A percentile compares a stretch with the other conserved stretches of the same genome.
phyloP scores from a whole-genome alignment of 495 filamentous ascomycete genomes.

The Neurospora africana region DNA sequence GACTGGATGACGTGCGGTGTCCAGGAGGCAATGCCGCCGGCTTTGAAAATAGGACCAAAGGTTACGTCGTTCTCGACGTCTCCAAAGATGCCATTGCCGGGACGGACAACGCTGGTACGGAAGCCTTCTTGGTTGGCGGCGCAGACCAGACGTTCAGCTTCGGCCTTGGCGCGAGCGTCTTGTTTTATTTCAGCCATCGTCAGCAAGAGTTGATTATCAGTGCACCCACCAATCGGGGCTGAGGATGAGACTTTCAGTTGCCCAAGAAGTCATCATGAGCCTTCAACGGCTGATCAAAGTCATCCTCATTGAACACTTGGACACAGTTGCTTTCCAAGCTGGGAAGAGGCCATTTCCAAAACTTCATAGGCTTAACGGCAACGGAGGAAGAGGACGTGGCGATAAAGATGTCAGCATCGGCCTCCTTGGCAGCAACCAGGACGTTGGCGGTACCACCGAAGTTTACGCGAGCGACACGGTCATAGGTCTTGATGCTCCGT shows the following conservation, averaged over 20 bases:
- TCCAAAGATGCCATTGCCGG: conserved; percentile 49
- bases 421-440: conserved; percentile 37
- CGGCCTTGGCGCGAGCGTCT: conserved; percentile 39
- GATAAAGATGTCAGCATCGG: conserved; percentile 44
- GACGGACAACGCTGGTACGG: conserved; percentile 47
- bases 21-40: conserved; percentile 30
- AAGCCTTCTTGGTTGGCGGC: conserved; percentile 36
- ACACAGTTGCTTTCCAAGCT: conserved; percentile 26
- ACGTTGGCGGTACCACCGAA: conserved; percentile 49
- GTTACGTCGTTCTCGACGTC: conserved; percentile 32
- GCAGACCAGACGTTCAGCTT: conserved; percentile 42
- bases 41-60: conserved; percentile 17
- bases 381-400: conserved; percentile 50
- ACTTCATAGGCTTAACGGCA: conserved; percentile 28
- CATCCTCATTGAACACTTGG: conserved; percentile 35
- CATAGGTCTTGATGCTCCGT: conserved; percentile 35
- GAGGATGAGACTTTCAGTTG: conserved; percentile 31
- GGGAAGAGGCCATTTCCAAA: conserved; percentile 42
- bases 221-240: neutral
- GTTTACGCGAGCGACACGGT: conserved; percentile 41
- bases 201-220: neutral
- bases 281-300: conserved; percentile 35
- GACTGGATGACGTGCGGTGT: conserved; percentile 36
- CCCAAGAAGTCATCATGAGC: conserved; percentile 41
- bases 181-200: neutral